phyloP scores from a whole-genome alignment of 108 stramenopile genomes.

The Nitzschia sp. region DNA sequence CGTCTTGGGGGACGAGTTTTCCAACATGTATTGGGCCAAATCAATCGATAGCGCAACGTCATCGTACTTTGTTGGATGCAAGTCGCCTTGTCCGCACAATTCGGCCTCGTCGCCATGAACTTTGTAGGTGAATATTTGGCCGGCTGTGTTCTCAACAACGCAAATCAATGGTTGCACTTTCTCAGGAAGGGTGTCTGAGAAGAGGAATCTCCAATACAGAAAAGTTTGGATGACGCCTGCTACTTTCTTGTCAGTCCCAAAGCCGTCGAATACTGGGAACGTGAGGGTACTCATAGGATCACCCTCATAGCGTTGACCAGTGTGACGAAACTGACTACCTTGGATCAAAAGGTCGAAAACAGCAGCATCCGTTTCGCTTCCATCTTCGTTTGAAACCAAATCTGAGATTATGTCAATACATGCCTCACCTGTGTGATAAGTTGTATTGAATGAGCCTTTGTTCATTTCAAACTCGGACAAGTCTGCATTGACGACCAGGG shows the following conservation, averaged over 20 bases:
- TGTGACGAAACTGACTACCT: neutral
- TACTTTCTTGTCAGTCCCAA: conserved; percentile 2
- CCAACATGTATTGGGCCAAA: neutral
- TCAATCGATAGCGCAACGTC: conserved; percentile 7
- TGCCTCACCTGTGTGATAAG: neutral
- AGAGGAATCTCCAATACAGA: conserved; percentile 8
- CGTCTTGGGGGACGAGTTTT: neutral
- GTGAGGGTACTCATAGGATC: conserved; percentile 10
- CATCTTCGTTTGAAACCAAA: neutral
- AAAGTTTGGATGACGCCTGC: conserved; percentile 13
- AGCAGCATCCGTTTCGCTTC: neutral
- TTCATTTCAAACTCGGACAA: neutral
- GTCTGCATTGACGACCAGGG: neutral
- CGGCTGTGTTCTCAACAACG: conserved; percentile 5
- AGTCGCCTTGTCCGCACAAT: conserved; percentile 52
- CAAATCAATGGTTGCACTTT: neutral
- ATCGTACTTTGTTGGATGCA: conserved; percentile 49
- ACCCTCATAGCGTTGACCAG: neutral
- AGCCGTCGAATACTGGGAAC: conserved; percentile 6
- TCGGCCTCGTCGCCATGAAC: conserved; percentile 43
- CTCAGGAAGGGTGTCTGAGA: conserved; percentile 4
- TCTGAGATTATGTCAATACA: neutral
- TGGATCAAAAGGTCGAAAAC: neutral
- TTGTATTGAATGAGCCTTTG: conserved; percentile 13
- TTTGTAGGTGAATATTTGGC: conserved; percentile 41